phyloP scores from a whole-genome alignment of 345 rosid species.

The Eucalyptus brandiana region DNA sequence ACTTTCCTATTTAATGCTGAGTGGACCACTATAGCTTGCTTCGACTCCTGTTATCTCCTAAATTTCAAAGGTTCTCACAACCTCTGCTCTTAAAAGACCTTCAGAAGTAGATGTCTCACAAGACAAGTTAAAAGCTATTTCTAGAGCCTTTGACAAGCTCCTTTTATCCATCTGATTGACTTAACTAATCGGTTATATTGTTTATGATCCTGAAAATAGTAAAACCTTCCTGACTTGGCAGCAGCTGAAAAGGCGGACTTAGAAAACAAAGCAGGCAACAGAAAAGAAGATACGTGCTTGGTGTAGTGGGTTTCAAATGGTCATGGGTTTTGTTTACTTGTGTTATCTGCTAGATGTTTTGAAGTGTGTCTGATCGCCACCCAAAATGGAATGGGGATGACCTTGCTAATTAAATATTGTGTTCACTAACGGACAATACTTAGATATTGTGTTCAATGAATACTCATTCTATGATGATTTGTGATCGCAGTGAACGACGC shows the following conservation, averaged over 20 bases:
- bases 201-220: background rate
- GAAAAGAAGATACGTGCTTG: background rate
- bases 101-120: background rate
- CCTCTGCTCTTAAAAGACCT: background rate
- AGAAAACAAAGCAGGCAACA: background rate
- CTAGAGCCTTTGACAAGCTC: background rate
- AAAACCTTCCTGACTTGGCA: background rate
- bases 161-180: background rate
- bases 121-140: background rate
- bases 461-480: background rate
- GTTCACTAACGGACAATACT: background rate
- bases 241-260: background rate
- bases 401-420: background rate
- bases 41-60: background rate
- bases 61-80: background rate
- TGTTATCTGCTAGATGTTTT: background rate
- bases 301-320: background rate
- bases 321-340: background rate
- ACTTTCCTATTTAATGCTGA: background rate
- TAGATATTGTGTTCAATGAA: background rate
- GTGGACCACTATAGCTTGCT: background rate
- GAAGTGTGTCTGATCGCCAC: background rate
- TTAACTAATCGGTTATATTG: background rate
- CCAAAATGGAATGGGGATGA: background rate
- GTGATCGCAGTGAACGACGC: slow-evolving; percentile 45